A percentile compares a stretch with the other conserved stretches of the same genome.
These are phyloP conservation scores for Acanthamoeba castellanii DNA, from an alignment of 208 protist species.

Conservation along the genomic window DNA sequence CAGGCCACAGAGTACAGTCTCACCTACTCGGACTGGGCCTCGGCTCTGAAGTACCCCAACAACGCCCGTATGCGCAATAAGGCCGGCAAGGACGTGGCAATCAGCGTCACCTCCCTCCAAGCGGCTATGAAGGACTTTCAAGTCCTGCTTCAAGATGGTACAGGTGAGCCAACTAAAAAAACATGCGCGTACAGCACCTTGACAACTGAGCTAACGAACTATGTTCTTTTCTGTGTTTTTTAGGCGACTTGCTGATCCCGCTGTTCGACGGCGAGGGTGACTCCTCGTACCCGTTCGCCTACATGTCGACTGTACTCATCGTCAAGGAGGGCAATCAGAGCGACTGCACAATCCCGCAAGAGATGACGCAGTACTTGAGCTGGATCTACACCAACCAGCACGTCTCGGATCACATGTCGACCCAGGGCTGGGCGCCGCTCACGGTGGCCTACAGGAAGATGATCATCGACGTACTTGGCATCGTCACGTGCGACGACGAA, in stretches of 20 bases:
- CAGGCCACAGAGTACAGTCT: not conserved
- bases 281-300: not conserved
- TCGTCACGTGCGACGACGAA: not conserved
- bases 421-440: not conserved
- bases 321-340: not conserved
- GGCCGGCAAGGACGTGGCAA: not conserved
- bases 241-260: not conserved
- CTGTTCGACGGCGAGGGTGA: not conserved
- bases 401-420: not conserved
- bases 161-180: not conserved
- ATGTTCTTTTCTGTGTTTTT: not conserved
- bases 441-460: slow-evolving; percentile 1
- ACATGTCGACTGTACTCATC: not conserved
- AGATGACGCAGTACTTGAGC: slow-evolving; percentile 33
- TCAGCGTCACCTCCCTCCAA: not conserved
- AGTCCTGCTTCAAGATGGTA: not conserved
- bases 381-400: slow-evolving; percentile 20
- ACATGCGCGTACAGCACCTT: not conserved
- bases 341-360: not conserved
- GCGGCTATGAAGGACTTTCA: not conserved
- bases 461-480: slow-evolving; percentile 28
- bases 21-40: slow-evolving; percentile 11
- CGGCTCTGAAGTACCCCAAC: not conserved
- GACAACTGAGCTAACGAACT: no score
- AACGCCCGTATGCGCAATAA: not conserved